Percentiles rank a stretch among this genome's conserved stretches.
These are phyloP conservation scores for Candida germanica DNA, from an alignment of 805 yeast genomes.

Conservation along the genomic window DNA sequence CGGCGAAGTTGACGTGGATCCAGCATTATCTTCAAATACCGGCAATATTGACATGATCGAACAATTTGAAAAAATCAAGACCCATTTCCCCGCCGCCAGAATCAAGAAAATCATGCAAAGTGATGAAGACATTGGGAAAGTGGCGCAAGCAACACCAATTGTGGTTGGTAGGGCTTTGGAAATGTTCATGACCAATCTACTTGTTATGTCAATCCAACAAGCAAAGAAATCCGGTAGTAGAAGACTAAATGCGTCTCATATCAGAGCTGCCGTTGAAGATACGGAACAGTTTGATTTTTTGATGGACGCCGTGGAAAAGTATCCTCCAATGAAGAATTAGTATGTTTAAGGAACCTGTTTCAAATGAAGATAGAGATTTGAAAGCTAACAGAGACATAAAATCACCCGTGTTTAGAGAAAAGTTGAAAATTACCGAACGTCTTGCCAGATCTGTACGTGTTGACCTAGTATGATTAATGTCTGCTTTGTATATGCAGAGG, in stretches of 20 bases:
- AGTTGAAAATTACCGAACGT: no score
- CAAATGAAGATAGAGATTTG: no score
- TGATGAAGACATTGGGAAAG: slow-evolving; percentile 97
- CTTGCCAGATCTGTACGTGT: no score
- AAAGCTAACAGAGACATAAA: no score
- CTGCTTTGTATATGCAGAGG: no score
- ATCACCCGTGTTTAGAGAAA: no score
- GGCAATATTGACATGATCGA: slow-evolving; percentile 19
- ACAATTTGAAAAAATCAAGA: slow-evolving; percentile 55
- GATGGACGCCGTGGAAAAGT: slow-evolving; percentile 68
- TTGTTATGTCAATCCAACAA: slow-evolving; percentile 75
- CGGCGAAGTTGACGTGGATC: slow-evolving; percentile 1
- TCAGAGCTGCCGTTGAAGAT: slow-evolving; percentile 75
- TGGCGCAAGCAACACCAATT: slow-evolving; percentile 98
- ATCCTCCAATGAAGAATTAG: slow-evolving; percentile 39
- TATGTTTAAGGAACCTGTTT: no score
- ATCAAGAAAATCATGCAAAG: slow-evolving; percentile 96
- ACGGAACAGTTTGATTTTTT: slow-evolving; percentile 93
- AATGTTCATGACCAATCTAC: slow-evolving; percentile 83
- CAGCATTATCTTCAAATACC: no score
- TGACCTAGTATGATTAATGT: no score
- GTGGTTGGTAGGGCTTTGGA: slow-evolving; percentile 95
- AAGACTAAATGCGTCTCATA: slow-evolving; percentile 77
- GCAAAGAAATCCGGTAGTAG: slow-evolving; percentile 74
- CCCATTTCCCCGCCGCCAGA: slow-evolving; percentile 89